A percentile compares a stretch with the other conserved stretches of the same genome.
Conservation (phyloP, 768 basidiomycete species). For the Phaeotremella skinneri region DNA sequence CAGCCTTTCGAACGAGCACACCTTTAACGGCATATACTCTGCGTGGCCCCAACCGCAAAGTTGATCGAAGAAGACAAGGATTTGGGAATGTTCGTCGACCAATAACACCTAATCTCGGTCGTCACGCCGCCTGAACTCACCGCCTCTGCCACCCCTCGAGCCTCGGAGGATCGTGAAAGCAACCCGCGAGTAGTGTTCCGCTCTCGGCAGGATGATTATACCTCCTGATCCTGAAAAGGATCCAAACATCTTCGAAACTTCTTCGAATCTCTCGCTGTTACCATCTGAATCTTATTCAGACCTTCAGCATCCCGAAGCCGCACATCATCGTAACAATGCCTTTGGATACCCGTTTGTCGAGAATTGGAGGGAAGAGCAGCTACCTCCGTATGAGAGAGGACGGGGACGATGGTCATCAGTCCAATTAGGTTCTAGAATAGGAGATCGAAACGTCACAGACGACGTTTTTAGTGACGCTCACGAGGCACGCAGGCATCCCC, state of each 20-base stretch:
- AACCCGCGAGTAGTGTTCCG: neutral
- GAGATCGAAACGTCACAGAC: neutral
- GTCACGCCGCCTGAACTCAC: no score
- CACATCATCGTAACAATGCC: constrained; percentile 11
- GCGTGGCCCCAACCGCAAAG: no score
- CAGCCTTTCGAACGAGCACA: no score
- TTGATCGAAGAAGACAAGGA: no score
- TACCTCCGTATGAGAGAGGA: constrained; percentile 39
- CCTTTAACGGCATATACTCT: no score
- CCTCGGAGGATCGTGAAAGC: neutral
- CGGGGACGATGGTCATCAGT: neutral
- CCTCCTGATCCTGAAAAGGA: constrained; percentile 50
- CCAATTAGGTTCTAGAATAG: neutral
- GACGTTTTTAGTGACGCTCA: neutral
- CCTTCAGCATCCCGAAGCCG: constrained; percentile 6
- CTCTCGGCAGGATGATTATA: constrained; percentile 42
- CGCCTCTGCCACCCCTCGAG: no score
- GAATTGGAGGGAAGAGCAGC: constrained; percentile 25
- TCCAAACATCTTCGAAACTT: constrained; percentile 30
- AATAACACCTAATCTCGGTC: no score
- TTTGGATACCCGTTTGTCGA: constrained; percentile 20
- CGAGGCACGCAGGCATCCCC: neutral
- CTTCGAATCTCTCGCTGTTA: constrained; percentile 31
- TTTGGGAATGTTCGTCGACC: no score
- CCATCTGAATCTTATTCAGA: neutral